Base-by-base conservation (phyloP, 2,329 filamentous ascomycete genomes). In the Akanthomyces dipterigenus region DNA sequence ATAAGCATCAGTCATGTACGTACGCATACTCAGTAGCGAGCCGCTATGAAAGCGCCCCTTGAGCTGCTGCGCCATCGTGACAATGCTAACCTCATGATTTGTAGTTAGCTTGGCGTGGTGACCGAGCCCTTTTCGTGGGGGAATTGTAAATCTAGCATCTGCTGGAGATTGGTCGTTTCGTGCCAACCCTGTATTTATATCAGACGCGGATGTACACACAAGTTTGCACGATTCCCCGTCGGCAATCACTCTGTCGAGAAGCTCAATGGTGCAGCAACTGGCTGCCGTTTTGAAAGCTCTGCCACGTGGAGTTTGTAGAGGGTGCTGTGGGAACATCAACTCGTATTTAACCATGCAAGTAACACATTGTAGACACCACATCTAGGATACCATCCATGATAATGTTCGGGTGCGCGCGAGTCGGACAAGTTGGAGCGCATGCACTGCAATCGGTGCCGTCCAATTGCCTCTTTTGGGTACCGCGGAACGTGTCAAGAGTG, bases 1-100 rank as follows among this genome's bases (percentile, higher is more conserved):
- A 53, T 60, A 40, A 53, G 48, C 57, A 53, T 60, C 49, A 60
- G 49, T 51, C 40, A 60, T 53, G 43, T 14, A n/a, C n/a, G n/a
- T n/a, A n/a, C n/a, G n/a, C n/a, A n/a, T n/a, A n/a, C n/a, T n/a
- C n/a, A n/a, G n/a, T n/a, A 46, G 24, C 40, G 16, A 26, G 11
- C 26, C 46, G 48, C 28, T 42, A 9, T 5, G 8, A 22, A 42
- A 38, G 42, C 16, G 5, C 14, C 51, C 51, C 51, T 24, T 53
- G 50, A 38, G 22, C 26, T 16, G 18, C 53, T 40, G 56, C 56
- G 46, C 34, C 46, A 50, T 59, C 8, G 38, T 20, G 34, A 34
- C 36, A 43, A 1, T 51, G 46, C 28, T 40, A 43, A 50, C 26
- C n/a, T 51, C 56, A 18, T 24, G 24, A 8, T 34, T 49, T 40